phyloP scores from a whole-genome alignment of 176 grass and related monocot genomes.

The Puccinellia tenuiflora region DNA sequence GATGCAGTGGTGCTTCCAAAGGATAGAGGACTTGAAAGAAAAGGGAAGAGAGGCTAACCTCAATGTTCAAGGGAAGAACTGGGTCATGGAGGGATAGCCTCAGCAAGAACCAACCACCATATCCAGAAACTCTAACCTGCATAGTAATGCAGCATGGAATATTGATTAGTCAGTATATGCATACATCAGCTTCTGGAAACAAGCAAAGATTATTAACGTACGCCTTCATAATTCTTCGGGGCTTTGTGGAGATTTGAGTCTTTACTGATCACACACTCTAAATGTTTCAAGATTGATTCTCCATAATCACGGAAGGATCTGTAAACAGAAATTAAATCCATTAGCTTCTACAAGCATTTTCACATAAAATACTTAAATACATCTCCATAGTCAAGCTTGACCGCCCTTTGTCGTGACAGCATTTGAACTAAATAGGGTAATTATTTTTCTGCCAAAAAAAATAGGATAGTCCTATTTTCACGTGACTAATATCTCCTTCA shows the following conservation, averaged over 20 bases:
- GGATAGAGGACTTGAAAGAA: background rate
- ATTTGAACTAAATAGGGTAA: background rate
- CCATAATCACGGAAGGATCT: constrained; percentile 93
- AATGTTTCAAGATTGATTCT: constrained; percentile 79
- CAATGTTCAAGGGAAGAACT: constrained; percentile 96
- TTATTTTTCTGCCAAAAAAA: background rate
- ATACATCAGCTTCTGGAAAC: background rate
- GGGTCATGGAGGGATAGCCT: constrained; percentile 97
- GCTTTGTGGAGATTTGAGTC: constrained; percentile 58
- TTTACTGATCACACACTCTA: constrained; percentile 51
- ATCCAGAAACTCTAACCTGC: constrained; percentile 89
- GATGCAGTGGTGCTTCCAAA: background rate
- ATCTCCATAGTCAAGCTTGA: background rate
- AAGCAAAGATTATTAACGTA: constrained; percentile 36
- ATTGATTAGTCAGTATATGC: constrained; percentile 12
- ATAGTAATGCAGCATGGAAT: background rate
- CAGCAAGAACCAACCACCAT: constrained; percentile 95
- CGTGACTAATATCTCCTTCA: background rate
- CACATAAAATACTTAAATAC: background rate
- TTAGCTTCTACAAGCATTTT: background rate
- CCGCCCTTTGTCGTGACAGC: background rate
- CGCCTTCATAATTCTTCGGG: constrained; percentile 68
- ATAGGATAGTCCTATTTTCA: background rate
- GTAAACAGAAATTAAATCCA: constrained; percentile 17
- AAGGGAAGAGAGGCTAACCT: constrained; percentile 37